These are phyloP conservation scores for Phylloporus sp. DNA, from an alignment of 768 basidiomycete genomes.

Conservation along the genomic window DNA sequence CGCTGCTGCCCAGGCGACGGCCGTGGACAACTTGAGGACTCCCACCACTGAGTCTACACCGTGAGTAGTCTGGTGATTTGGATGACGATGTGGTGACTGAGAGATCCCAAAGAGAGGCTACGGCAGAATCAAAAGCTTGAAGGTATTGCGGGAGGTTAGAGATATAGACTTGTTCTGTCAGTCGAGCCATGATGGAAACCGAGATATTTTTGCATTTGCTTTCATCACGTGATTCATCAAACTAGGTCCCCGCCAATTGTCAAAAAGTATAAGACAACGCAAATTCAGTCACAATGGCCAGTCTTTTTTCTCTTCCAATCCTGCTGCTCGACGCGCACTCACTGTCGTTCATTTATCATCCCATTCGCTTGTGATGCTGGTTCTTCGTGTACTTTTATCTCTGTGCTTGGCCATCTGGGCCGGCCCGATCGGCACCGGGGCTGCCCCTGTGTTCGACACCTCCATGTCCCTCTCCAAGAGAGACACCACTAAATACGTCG, in stretches of 20 bases:
- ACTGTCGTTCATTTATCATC: constrained; percentile 12
- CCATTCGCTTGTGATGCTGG: constrained; percentile 18
- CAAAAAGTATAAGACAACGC: not conserved
- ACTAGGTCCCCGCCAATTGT: not conserved
- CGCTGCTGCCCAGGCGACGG: not conserved
- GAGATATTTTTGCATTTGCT: not conserved
- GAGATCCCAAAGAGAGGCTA: not conserved
- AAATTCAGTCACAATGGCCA: not conserved
- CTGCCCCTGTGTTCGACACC: not conserved
- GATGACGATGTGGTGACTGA: constrained; percentile 3
- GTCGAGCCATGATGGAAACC: not conserved
- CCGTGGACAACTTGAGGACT: constrained; percentile 5
- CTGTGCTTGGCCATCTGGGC: constrained; percentile 7
- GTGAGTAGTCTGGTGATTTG: constrained; percentile 15
- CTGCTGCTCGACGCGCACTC: constrained; percentile 15
- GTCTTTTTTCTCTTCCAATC: not conserved
- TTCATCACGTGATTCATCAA: not conserved
- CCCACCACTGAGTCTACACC: constrained; percentile 5
- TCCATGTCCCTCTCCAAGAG: constrained; percentile 8
- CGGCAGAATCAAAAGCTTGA: constrained; percentile 9
- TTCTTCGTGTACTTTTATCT: constrained; percentile 7
- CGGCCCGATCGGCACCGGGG: constrained; percentile 13
- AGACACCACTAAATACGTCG: constrained; percentile 41
- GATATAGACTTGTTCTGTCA: not conserved
- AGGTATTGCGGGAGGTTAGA: not conserved